Conservation (phyloP, 1,139 yeast genomes). For the Geotrichum aggregatum region DNA sequence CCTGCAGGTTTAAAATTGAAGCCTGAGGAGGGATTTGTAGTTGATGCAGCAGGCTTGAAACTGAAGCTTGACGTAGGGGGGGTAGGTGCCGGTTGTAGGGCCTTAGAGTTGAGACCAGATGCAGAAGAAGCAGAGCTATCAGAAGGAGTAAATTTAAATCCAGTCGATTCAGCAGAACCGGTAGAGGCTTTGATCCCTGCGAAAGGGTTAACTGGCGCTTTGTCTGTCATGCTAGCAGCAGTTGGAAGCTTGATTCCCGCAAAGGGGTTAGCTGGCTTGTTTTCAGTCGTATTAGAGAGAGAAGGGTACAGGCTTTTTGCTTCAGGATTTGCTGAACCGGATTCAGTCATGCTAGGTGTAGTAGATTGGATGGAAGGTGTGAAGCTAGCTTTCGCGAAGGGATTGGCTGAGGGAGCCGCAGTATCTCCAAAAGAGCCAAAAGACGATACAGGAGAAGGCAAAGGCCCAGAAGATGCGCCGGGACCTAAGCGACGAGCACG, state of each 20-base stretch:
- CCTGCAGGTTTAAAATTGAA: slow-evolving; percentile 7
- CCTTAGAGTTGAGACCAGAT: neutral
- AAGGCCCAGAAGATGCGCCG: neutral
- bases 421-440: slow-evolving; percentile 1
- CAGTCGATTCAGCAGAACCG: neutral
- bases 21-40: slow-evolving; percentile 1
- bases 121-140: neutral
- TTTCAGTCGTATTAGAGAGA: neutral
- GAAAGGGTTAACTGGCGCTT: neutral
- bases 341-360: neutral
- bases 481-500: slow-evolving; percentile 4
- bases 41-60: neutral
- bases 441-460: slow-evolving; percentile 4
- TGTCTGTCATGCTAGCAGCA: neutral
- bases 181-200: neutral
- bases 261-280: slow-evolving; percentile 6
- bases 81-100: neutral
- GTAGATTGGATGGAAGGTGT: neutral
- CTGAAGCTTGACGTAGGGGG: slow-evolving; percentile 1
- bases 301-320: neutral
- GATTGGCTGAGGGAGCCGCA: slow-evolving; percentile 1
- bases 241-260: neutral
- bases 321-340: no score
- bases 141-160: slow-evolving; percentile 1
- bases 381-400: slow-evolving; percentile 1